Conservation (phyloP, 352 stramenopile species). For the Globisporangium lucens region DNA sequence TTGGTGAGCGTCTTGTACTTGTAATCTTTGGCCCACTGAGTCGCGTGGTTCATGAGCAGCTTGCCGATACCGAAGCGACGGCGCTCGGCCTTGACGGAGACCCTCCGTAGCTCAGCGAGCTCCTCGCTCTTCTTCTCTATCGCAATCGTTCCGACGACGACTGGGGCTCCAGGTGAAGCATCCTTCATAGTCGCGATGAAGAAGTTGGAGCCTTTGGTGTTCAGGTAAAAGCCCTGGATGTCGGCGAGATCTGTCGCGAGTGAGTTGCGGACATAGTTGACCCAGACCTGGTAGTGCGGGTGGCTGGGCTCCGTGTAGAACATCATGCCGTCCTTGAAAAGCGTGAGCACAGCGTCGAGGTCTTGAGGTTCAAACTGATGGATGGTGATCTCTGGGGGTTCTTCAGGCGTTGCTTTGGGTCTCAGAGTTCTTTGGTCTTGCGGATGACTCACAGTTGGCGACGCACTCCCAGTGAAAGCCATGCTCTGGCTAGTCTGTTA, state of each 20-base stretch:
- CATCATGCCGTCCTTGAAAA: constrained; percentile 21
- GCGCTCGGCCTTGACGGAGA: constrained; percentile 14
- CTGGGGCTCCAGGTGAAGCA: too few relatives aligned
- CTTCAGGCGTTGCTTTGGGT: not conserved
- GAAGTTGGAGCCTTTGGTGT: constrained; percentile 21
- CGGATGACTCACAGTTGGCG: not conserved
- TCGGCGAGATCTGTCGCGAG: constrained; percentile 15
- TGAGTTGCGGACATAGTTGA: constrained; percentile 10
- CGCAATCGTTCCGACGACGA: constrained; percentile 14
- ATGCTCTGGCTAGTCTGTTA: not conserved
- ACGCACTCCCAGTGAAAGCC: not conserved
- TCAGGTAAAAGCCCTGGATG: constrained; percentile 9
- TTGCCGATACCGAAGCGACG: constrained; percentile 9
- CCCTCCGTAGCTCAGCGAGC: constrained; percentile 6
- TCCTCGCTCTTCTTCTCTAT: constrained; percentile 5
- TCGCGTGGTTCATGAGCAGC: constrained; percentile 10
- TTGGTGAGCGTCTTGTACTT: constrained; percentile 3
- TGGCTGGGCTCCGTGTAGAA: constrained; percentile 11
- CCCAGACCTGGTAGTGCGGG: constrained; percentile 5
- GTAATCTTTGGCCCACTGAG: constrained; percentile 6
- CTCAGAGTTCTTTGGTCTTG: not conserved
- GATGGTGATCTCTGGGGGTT: constrained; percentile 11
- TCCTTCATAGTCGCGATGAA: constrained; percentile 22
- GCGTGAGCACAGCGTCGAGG: constrained; percentile 2
- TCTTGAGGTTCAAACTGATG: constrained; percentile 14